Percentiles rank a stretch among this genome's conserved stretches.
Evolutionary conservation across 176 grass and related monocot species (phyloP).

Genomic region (Carex myosuroides): DNA sequence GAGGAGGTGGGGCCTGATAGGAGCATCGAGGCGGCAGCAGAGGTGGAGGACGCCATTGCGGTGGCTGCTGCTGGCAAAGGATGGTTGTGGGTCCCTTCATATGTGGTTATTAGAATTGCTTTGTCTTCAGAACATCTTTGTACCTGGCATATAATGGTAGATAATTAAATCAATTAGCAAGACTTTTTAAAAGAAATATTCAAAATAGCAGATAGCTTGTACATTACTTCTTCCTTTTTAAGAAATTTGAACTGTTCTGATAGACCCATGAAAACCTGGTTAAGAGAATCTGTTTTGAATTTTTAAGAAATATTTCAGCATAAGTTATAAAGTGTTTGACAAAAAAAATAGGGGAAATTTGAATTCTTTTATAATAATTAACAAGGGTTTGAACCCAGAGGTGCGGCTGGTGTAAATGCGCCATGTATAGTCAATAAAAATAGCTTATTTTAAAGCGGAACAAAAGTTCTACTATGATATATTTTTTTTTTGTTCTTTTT

Average conservation of each 20-base stretch:
- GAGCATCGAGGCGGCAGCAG: constrained; percentile 78
- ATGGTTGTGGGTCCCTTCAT: constrained; percentile 92
- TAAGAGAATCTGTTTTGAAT: not conserved
- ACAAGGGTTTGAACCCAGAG: not conserved
- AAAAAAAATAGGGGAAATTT: not conserved
- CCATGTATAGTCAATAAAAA: not conserved
- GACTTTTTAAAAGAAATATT: not conserved
- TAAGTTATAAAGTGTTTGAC: not conserved
- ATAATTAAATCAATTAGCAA: not conserved
- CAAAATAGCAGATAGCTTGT: not conserved
- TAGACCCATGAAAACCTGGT: not conserved
- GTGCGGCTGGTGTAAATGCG: not conserved
- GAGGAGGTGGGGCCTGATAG: constrained; percentile 48
- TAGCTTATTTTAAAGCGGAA: not conserved
- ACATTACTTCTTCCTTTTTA: not conserved
- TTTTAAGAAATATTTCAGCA: not conserved
- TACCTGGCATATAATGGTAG: constrained; percentile 27
- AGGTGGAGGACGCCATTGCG: constrained; percentile 71
- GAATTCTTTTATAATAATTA: not conserved
- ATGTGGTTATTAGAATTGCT: constrained; percentile 85
- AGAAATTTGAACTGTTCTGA: not conserved
- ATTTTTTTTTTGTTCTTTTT: constrained; percentile 2
- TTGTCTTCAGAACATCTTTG: constrained; percentile 73
- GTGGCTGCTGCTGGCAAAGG: constrained; percentile 48
- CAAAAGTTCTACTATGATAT: not conserved